Evolutionary conservation across 768 basidiomycete species (phyloP), one percentile per base, ranked within the genome.

Genomic region (Phlebiopsis gigantea): DNA sequence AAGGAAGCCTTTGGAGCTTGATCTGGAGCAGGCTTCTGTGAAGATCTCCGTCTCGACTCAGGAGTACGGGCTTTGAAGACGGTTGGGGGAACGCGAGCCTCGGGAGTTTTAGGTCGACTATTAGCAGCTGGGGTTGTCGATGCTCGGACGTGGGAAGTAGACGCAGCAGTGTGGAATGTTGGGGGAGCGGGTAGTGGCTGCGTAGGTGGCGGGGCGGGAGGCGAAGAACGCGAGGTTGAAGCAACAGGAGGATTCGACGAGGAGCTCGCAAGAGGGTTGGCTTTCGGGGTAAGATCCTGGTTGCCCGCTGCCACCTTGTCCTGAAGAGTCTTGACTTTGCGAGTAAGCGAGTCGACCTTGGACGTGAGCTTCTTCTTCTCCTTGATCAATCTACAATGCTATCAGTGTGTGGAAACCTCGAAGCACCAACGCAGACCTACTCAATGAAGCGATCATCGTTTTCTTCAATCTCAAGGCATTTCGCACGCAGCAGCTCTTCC

Each of bases 371-470:
- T 90, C 75, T 90, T 91, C 72, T 88, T 90, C 61, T 86, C 84
- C 69, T 90, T 91, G 60, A 88, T 67, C 68, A 88, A 81, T 62
- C 90, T 92, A 62, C 21, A 22, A 42, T 47, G 30, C 41, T 31
- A 43, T 52, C 25, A 62, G 48, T 50, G 15, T 4, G 7, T 19
- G 4, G 5, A 30, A 8, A 4, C 26, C 26, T n/a, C n/a, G n/a
- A n/a, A n/a, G n/a, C n/a, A n/a, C n/a, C n/a, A n/a, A n/a, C 4
- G 17, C 22, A 8, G n/a, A 76, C 86, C 62, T 71, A 92, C 90
- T 86, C 87, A 58, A 92, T 80, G 51, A 84, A 81, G 31, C 81
- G 81, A 65, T 93, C 90, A 63, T 93, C 90, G 55, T 92, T 88
- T 63, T 87, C 88, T 65, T 92, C 90, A 55, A 92, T 89, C 71